Conservation (phyloP, 441 rosid species). For the Bocquillonia castaneifolia region DNA sequence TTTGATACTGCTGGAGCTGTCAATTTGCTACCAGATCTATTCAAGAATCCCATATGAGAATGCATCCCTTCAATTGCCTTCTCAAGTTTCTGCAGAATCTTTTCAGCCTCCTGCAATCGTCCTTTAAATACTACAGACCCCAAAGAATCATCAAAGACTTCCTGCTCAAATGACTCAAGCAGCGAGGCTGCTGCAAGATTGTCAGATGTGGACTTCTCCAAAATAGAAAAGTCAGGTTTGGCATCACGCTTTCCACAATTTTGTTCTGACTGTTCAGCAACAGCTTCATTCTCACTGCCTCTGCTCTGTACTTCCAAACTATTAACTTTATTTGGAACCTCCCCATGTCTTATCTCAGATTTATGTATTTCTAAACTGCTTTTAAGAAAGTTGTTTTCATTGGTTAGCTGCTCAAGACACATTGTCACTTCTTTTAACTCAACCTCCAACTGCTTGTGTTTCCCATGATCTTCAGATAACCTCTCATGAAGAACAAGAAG, state of each 20-base stretch:
- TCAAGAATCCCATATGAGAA: conserved; percentile 31
- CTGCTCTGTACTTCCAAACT: conserved; percentile 24
- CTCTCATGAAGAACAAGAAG: conserved; percentile 52
- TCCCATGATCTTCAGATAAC: conserved; percentile 42
- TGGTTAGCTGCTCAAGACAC: conserved; percentile 48
- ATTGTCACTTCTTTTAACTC: conserved; percentile 43
- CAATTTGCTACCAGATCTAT: conserved; percentile 40
- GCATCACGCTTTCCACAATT: conserved; percentile 25
- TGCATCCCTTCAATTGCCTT: conserved; percentile 52
- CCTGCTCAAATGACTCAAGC: conserved; percentile 28
- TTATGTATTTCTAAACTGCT: conserved; percentile 42
- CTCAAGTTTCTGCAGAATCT: conserved; percentile 54
- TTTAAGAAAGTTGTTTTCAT: conserved; percentile 48
- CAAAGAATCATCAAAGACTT: conserved; percentile 37
- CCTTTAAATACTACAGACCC: conserved; percentile 45
- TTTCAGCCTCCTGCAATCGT: conserved; percentile 56
- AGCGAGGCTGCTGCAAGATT: conserved; percentile 18
- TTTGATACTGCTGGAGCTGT: conserved; percentile 61
- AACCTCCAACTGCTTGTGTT: conserved; percentile 38
- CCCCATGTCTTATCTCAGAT: conserved; percentile 41
- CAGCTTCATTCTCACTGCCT: conserved; percentile 27
- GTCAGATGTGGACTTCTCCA: conserved; percentile 24
- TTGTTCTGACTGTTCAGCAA: conserved; percentile 27
- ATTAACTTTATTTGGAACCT: conserved; percentile 29
- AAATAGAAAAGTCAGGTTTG: conserved; percentile 21